Conservation (phyloP, 2,329 filamentous ascomycete species). For the Aspergillus alliaceus region DNA sequence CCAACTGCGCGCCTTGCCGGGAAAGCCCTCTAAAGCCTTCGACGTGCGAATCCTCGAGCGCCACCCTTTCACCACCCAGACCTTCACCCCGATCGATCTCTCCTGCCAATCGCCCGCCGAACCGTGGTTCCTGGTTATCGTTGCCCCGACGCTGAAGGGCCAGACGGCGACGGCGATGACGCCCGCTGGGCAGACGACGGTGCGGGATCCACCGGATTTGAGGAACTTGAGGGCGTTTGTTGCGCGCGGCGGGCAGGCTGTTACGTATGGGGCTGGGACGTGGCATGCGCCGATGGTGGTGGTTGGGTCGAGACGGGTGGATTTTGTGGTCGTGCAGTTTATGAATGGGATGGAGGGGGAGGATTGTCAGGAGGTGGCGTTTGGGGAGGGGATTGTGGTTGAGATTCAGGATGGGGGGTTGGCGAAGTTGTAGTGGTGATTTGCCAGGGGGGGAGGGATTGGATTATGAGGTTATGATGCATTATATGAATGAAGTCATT, state of each 20-base stretch:
- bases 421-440: neutral
- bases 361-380: conserved; percentile 79
- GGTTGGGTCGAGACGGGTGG: conserved; percentile 67
- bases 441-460: neutral
- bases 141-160: conserved; percentile 71
- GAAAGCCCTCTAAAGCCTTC: conserved; percentile 52
- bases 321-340: conserved; percentile 89
- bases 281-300: conserved; percentile 98
- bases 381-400: conserved; percentile 43
- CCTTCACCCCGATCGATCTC: conserved; percentile 76
- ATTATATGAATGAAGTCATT: neutral
- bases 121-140: conserved; percentile 73
- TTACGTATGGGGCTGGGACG: conserved; percentile 87
- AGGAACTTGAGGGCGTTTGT: conserved; percentile 71
- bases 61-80: conserved; percentile 92
- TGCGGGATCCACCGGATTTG: conserved; percentile 68
- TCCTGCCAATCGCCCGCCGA: conserved; percentile 30
- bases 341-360: conserved; percentile 78
- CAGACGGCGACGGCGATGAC: conserved; percentile 35
- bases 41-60: conserved; percentile 76
- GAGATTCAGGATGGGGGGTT: conserved; percentile 20
- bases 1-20: conserved; percentile 40
- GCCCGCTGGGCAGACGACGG: conserved; percentile 25
- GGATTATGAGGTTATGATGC: neutral
- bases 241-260: conserved; percentile 73